Base-by-base conservation (phyloP, 2,329 filamentous ascomycete species). In the Ramularia endophylla region DNA sequence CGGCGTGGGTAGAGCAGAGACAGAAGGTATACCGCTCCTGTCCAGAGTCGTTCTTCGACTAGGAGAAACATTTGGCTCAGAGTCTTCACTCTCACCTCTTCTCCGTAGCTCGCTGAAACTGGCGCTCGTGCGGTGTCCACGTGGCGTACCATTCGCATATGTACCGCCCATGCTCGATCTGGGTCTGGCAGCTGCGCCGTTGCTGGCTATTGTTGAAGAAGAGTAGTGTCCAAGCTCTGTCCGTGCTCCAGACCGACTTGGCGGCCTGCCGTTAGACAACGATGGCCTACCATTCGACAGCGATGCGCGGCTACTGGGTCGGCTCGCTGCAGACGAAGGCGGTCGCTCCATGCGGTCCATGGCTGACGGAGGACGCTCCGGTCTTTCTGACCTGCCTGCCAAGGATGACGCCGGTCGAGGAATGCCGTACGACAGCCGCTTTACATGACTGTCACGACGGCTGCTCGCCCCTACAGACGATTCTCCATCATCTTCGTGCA, bases 151-250 rank as follows among this genome's bases (percentile, higher is more conserved):
- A 13, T 36, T 40, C 2, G 56, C 57, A 19, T 62, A 66, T 47
- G 77, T 80, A 40, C 82, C 77, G 42, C 78, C 78, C 50, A 89
- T 70, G 11, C 84, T 87, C 36, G 82, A 87, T 36, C 83, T 74
- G 13, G 85, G 82, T 39, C 85, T 77, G 48, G 44, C 22, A 40
- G 33, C 16, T 40, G 39, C 16, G 41, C 45, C 25, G 43, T 39
- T 41, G 41, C 34, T 43, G 9, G 40, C 32, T 34, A 19, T 17
- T 12, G 32, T 34, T 9, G 32, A 17, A 8, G 32, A 34, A 11
- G 48, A 46, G 41, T 51, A 54, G 40, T 50, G 63, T 50, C 69
- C 62, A 56, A 73, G 40, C 22, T 52, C 48, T 63, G 17, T 67
- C 65, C 46, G 68, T 68, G 36, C 71, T 66, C 42, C 70, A 66